Conservation (phyloP, 306 rosid species). For the Benincasa hispida region DNA sequence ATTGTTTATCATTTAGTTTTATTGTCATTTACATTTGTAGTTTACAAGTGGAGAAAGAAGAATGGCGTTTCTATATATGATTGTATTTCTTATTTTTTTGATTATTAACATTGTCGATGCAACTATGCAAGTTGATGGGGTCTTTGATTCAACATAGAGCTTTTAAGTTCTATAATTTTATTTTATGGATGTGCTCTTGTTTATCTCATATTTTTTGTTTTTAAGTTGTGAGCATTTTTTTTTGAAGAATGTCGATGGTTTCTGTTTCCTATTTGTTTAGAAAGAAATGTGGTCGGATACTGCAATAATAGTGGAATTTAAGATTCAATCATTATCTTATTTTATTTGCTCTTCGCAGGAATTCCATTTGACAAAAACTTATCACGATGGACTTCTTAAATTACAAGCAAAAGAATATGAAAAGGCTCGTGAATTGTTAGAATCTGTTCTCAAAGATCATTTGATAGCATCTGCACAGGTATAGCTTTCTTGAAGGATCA, state of each 20-base stretch:
- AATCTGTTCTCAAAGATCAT: slow-evolving; percentile 75
- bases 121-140: not conserved
- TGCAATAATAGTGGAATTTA: not conserved
- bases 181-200: not conserved
- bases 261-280: not conserved
- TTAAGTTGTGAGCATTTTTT: no score
- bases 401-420: slow-evolving; percentile 75
- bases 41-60: not conserved
- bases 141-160: no score
- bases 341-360: slow-evolving; percentile 40
- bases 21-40: not conserved
- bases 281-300: not conserved
- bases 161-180: not conserved
- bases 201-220: not conserved
- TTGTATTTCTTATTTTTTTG: not conserved
- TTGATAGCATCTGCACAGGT: slow-evolving; percentile 63
- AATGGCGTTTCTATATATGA: not conserved
- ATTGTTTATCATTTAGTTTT: not conserved
- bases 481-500: not conserved
- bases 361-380: slow-evolving; percentile 84
- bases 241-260: not conserved
- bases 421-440: slow-evolving; percentile 70
- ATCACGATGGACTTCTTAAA: slow-evolving; percentile 84
- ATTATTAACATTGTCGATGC: not conserved
- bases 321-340: not conserved